A percentile compares a stretch with the other conserved stretches of the same genome.
These are phyloP conservation scores for Saturnispora besseyi DNA, from an alignment of 805 yeast species.

Conservation along the genomic window DNA sequence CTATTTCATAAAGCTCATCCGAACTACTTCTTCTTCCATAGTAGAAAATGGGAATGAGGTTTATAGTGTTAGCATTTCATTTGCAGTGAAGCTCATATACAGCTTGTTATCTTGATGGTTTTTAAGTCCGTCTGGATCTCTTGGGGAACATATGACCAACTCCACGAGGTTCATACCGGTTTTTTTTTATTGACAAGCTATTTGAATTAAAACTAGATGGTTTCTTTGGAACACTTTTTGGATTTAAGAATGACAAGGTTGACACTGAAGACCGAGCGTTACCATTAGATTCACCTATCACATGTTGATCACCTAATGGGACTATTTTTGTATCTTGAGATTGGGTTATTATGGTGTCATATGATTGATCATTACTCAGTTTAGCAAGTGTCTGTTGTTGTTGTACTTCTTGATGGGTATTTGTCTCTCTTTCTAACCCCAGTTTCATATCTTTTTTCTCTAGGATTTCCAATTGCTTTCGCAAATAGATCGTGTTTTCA, in stretches of 20 bases:
- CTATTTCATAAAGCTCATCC: too few relatives aligned
- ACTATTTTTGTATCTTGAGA: neutral
- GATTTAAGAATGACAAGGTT: neutral
- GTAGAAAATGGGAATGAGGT: too few relatives aligned
- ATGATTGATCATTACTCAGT: too few relatives aligned
- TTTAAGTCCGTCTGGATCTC: neutral
- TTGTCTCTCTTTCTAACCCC: neutral
- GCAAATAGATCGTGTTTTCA: neutral
- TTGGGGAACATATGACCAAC: neutral
- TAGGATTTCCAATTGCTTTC: neutral
- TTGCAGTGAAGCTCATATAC: too few relatives aligned
- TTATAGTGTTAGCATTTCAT: too few relatives aligned
- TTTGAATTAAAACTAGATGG: neutral
- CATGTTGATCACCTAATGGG: neutral
- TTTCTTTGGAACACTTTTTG: neutral
- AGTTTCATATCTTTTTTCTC: neutral
- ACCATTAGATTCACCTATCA: neutral
- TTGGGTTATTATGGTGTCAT: neutral
- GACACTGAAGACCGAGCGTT: neutral
- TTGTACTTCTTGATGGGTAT: neutral
- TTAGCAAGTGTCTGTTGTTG: too few relatives aligned
- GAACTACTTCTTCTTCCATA: too few relatives aligned
- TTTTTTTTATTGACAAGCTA: neutral
- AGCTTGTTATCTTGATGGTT: neutral
- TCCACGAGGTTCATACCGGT: neutral